A percentile compares a stretch with the other conserved stretches of the same genome.
phyloP scores from a whole-genome alignment of 2,329 filamentous ascomycete species.

The Colletotrichum chrysophilum region DNA sequence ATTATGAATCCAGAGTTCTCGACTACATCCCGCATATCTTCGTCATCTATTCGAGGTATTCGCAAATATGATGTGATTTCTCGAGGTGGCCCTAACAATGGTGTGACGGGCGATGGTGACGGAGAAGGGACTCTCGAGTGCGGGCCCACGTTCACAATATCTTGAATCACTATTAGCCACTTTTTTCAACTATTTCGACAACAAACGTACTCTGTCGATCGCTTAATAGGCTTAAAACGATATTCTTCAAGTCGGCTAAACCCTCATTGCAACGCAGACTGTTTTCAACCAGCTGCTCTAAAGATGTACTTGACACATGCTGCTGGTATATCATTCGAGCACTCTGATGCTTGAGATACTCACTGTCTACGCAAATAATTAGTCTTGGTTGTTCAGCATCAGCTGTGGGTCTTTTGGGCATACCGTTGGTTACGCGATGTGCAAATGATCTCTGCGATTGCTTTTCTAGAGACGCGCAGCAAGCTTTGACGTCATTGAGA shows the following conservation, averaged over 20 bases:
- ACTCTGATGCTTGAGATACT: neutral
- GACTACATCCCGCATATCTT: neutral
- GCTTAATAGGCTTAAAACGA: neutral
- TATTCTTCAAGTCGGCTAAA: neutral
- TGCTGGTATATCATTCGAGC: neutral
- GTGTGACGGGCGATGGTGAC: neutral
- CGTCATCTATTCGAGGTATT: neutral
- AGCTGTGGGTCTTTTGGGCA: rapidly evolving
- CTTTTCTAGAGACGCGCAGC: neutral
- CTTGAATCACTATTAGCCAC: neutral
- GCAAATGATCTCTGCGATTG: neutral
- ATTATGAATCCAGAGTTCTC: neutral
- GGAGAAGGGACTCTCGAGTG: neutral
- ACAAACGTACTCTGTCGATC: neutral
- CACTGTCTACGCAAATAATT: neutral
- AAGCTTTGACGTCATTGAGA: neutral
- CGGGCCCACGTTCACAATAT: neutral
- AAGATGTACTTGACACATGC: neutral
- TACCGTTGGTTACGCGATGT: neutral
- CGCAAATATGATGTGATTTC: neutral
- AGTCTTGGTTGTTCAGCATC: neutral
- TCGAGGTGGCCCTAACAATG: neutral
- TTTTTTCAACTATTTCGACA: rapidly evolving
- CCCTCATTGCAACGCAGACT: neutral
- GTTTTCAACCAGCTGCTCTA: neutral